Evolutionary conservation across 768 basidiomycete genomes (phyloP), one percentile per base, ranked within the genome.

Genomic region (Cystofilobasidium bisporidii): DNA sequence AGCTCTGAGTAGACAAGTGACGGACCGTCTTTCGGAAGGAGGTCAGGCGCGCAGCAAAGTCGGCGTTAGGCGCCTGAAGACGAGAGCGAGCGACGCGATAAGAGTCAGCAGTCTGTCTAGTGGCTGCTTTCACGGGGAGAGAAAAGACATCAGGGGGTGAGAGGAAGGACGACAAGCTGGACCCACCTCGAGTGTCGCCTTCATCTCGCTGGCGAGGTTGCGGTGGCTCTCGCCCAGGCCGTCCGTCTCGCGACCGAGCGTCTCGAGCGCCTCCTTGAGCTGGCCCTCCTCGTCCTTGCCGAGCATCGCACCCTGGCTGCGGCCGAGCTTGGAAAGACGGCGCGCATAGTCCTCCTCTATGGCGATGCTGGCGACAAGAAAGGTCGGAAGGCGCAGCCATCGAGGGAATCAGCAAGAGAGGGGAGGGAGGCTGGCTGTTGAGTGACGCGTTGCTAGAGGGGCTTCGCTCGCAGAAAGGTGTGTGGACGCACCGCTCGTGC

Each of bases 301-400:
- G 45, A 96, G 77, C 11, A 83, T 72, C 67, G 81, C 72, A 28
- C 53, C 53, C 30, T 56, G 53, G 9, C 18, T 17, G 77, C 89
- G 93, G 38, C 90, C 82, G 28, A 99, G 80, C 75, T 88, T 89
- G 26, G 82, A 79, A 18, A 99, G 74, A 33, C 86, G 83, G 77
- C 91, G 91, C 0, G 93, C 87, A 74, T 97, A 98, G 43, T 98
- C 94, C 73, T 97, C 92, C 77, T 98, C 93, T 70, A 97, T 96
- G 36, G 81, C 71, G 11, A 91, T 86, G 75, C 94, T 96, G 72
- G 5, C n/a, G n/a, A n/a, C n/a, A 58, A 14, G 56, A 47, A 38
- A 66, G 55, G 28, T 33, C 62, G 43, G 26, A 2, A 26, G 56
- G 10, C 17, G 28, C 10, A 58, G 28, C 4, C 3, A 47, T 45